Conservation (phyloP, 2,329 filamentous ascomycete genomes). For the Fusarium sp. region DNA sequence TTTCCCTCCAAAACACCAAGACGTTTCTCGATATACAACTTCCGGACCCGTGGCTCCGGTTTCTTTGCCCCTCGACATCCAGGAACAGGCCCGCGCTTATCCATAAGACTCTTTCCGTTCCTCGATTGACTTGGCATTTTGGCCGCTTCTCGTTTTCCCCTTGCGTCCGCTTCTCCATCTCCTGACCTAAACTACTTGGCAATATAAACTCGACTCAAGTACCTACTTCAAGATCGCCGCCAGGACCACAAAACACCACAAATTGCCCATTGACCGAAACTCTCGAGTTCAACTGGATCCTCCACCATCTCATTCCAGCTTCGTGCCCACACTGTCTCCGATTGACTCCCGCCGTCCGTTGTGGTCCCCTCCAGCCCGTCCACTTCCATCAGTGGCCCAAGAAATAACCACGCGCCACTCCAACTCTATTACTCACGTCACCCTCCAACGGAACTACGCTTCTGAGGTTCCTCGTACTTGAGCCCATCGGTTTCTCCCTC, state of each 20-base stretch:
- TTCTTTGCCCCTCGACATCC: neutral
- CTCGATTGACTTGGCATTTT: neutral
- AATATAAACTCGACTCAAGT: neutral
- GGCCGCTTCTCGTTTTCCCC: neutral
- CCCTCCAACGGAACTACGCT: neutral
- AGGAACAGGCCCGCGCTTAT: neutral
- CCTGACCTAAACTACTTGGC: neutral
- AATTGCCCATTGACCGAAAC: neutral
- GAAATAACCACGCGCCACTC: conserved; percentile 9
- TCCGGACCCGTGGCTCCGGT: neutral
- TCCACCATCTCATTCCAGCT: conserved; percentile 2
- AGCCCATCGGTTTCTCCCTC: neutral
- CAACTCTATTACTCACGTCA: conserved; percentile 20
- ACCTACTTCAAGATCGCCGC: neutral
- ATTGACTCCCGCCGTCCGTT: neutral
- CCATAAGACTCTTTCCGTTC: neutral
- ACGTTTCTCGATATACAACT: neutral
- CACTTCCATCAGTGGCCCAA: conserved; percentile 20
- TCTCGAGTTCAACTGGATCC: neutral
- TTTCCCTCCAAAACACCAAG: neutral
- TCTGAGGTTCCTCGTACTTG: neutral
- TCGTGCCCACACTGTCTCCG: neutral
- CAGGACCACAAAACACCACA: neutral
- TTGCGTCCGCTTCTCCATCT: neutral
- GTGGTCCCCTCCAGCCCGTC: conserved; percentile 4